Conservation (phyloP, 345 rosid species). For the Anacardium occidentale region DNA sequence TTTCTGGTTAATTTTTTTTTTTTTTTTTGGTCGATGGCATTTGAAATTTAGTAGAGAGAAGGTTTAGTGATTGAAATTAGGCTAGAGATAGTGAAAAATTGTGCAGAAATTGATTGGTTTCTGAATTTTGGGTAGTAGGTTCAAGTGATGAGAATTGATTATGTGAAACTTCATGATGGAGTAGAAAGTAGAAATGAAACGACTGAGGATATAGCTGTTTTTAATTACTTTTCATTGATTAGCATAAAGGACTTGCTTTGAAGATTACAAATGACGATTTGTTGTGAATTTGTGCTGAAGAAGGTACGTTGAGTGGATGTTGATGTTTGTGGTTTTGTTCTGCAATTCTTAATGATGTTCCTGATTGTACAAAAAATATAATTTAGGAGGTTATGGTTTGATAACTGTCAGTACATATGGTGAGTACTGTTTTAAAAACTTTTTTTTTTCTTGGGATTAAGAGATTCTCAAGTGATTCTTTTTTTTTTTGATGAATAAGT, state of each 20-base stretch:
- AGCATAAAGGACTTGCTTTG: background rate
- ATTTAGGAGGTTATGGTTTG: background rate
- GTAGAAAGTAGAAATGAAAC: background rate
- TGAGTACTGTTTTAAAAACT: background rate
- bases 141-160: background rate
- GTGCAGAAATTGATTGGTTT: too few species aligned
- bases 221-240: background rate
- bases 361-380: background rate
- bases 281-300: background rate
- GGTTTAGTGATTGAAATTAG: background rate
- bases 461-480: background rate
- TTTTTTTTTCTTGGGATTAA: background rate
- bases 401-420: background rate
- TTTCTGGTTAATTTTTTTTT: background rate
- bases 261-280: background rate
- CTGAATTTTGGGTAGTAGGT: background rate
- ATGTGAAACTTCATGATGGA: background rate
- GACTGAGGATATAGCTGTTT: background rate
- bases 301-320: background rate
- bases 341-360: too few species aligned
- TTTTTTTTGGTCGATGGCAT: background rate
- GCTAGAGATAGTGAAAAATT: background rate
- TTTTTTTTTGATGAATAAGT: background rate
- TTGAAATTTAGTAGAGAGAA: background rate
- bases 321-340: background rate